Evolutionary conservation across 495 filamentous ascomycete genomes (phyloP).

Genomic region (Coniosporium apollinis): DNA sequence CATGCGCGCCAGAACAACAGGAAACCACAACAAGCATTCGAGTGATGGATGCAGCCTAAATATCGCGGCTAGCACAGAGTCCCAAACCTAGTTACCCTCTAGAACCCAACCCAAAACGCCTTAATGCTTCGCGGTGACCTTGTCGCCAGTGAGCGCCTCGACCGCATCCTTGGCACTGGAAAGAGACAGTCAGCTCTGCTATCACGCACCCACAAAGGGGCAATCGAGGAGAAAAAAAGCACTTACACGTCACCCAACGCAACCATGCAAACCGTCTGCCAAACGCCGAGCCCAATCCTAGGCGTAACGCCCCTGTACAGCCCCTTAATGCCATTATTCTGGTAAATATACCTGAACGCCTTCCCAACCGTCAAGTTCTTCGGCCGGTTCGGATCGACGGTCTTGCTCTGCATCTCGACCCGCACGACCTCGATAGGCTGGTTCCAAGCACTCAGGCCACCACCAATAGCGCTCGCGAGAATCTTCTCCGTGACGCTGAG

Average conservation of each 20-base stretch:
- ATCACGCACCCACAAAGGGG: slow-evolving; percentile 8
- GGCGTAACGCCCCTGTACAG: slow-evolving; percentile 92
- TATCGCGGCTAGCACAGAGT: no score
- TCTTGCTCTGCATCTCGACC: slow-evolving; percentile 99
- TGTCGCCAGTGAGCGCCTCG: slow-evolving; percentile 88
- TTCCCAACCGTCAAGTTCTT: slow-evolving; percentile 96
- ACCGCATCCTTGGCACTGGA: slow-evolving; percentile 91
- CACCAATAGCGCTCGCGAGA: slow-evolving; percentile 68
- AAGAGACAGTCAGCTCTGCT: slow-evolving; percentile 25
- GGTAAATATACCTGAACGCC: slow-evolving; percentile 85
- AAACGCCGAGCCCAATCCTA: slow-evolving; percentile 85
- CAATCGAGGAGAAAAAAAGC: no score
- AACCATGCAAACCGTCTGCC: slow-evolving; percentile 99
- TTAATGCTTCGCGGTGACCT: slow-evolving; percentile 97
- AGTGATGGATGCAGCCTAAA: no score
- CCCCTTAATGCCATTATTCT: slow-evolving; percentile 72
- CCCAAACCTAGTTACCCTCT: no score
- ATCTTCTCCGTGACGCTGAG: slow-evolving; percentile 76
- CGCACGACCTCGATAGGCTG: slow-evolving; percentile 99
- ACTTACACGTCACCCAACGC: slow-evolving; percentile 96
- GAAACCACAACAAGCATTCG: no score
- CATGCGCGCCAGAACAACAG: no score
- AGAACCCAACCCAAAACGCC: no score
- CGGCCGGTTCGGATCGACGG: slow-evolving; percentile 86
- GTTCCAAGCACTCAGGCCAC: slow-evolving; percentile 94